These are phyloP conservation scores for Prosopis cineraria DNA, from an alignment of 306 rosid genomes.

Conservation along the genomic window DNA sequence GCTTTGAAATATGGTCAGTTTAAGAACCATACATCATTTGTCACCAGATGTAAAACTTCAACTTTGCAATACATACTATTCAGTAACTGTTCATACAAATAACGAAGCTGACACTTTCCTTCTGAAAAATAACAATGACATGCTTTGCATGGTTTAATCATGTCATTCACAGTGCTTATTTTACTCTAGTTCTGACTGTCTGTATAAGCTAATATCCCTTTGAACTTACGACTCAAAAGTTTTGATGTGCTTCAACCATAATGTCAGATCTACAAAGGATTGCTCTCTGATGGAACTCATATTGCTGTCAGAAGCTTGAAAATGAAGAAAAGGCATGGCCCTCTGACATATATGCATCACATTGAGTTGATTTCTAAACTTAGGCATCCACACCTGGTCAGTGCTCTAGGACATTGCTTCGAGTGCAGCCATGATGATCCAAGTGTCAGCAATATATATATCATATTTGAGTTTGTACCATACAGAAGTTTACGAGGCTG, in stretches of 20 bases:
- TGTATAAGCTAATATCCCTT: not conserved
- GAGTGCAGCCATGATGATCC: conserved; percentile 76
- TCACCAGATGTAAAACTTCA: not conserved
- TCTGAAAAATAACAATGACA: not conserved
- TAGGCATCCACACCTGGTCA: conserved; percentile 77
- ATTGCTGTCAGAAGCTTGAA: conserved; percentile 67
- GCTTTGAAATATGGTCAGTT: not conserved
- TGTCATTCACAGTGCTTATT: conserved; percentile 4
- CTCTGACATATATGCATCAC: conserved; percentile 66
- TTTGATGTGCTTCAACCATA: conserved; percentile 2
- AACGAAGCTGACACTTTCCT: not conserved
- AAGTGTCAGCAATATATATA: conserved; percentile 57
- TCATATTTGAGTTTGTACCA: conserved; percentile 77
- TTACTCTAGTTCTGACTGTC: not conserved
- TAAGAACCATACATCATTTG: not conserved
- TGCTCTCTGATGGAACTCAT: conserved; percentile 73
- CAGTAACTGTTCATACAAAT: too few relatives aligned
- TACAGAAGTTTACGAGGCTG: conserved; percentile 62
- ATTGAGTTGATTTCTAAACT: conserved; percentile 85
- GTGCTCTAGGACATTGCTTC: conserved; percentile 93
- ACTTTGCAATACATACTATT: too few relatives aligned
- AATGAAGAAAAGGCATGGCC: conserved; percentile 64
- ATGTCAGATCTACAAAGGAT: conserved; percentile 75
- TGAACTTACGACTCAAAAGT: conserved; percentile 11
- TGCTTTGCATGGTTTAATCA: conserved; percentile 12